A percentile compares a stretch with the other conserved stretches of the same genome.
Evolutionary conservation across 2,329 filamentous ascomycete species (phyloP).

Genomic region (Huntiella bhutanensis): DNA sequence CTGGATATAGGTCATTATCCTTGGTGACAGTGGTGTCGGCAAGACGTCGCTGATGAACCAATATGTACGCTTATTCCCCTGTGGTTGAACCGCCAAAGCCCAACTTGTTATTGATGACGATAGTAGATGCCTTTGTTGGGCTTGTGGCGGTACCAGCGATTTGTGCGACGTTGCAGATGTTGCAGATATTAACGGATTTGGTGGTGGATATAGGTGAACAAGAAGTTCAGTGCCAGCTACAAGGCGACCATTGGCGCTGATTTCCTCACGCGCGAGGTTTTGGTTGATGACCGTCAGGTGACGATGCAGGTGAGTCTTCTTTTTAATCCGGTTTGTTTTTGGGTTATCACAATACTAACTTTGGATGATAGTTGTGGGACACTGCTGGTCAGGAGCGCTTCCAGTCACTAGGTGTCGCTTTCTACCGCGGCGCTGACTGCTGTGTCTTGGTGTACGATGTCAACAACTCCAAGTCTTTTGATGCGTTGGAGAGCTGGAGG

Average conservation of each 20-base stretch:
- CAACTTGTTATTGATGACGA: not conserved
- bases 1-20: constrained; percentile 72
- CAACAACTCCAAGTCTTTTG: constrained; percentile 98
- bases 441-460: constrained; percentile 96
- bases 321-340: not conserved
- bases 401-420: constrained; percentile 89
- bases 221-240: constrained; percentile 99
- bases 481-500: constrained; percentile 93
- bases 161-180: too few species aligned
- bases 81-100: not conserved
- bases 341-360: not conserved
- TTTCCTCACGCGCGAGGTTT: constrained; percentile 92
- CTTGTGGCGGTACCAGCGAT: too few species aligned
- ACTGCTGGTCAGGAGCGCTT: constrained; percentile 95
- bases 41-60: constrained; percentile 99
- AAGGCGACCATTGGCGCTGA: constrained; percentile 98
- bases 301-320: constrained; percentile 65
- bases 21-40: constrained; percentile 95
- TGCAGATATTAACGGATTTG: too few species aligned
- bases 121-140: too few species aligned
- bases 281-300: constrained; percentile 90
- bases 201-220: constrained; percentile 63
- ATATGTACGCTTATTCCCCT: constrained; percentile 55
- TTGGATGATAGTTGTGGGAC: constrained; percentile 61
- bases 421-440: constrained; percentile 94